Evolutionary conservation across 2,329 filamentous ascomycete genomes (phyloP).

Genomic region (Sarocladium strictum): DNA sequence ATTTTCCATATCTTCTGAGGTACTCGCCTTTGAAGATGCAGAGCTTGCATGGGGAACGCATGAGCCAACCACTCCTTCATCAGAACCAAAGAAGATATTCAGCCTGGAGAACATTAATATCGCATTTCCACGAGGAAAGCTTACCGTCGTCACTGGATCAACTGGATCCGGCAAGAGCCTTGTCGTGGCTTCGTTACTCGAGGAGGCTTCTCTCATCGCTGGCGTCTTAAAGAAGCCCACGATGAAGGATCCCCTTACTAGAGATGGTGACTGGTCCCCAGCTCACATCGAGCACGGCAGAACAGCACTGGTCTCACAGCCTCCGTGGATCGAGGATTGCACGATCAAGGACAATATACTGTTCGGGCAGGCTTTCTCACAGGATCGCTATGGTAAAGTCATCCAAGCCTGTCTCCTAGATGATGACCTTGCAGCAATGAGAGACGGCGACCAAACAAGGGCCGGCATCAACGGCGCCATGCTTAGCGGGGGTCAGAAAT

Average conservation of each 20-base stretch:
- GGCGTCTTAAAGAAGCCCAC: neutral
- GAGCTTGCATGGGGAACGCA: neutral
- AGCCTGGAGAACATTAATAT: neutral
- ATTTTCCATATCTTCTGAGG: neutral
- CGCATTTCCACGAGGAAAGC: neutral
- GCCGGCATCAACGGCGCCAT: neutral
- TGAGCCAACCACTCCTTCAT: neutral
- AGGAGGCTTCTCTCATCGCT: neutral
- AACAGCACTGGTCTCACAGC: constrained; percentile 1
- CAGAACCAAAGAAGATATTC: neutral
- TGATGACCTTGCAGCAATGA: neutral
- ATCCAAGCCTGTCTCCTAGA: neutral
- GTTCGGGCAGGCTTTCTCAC: neutral
- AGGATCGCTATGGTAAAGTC: neutral
- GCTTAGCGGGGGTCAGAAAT: too few species aligned
- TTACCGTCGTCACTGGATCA: neutral
- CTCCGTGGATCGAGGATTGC: constrained; percentile 2
- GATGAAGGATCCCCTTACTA: neutral
- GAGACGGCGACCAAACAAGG: neutral
- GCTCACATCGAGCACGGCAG: neutral
- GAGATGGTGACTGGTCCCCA: neutral
- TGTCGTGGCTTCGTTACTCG: neutral
- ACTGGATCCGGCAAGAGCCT: neutral
- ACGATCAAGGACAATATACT: constrained; percentile 8
- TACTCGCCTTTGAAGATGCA: constrained; percentile 9